Base-by-base conservation (phyloP, 257 asterid genomes). In the Solanum bukasovii region DNA sequence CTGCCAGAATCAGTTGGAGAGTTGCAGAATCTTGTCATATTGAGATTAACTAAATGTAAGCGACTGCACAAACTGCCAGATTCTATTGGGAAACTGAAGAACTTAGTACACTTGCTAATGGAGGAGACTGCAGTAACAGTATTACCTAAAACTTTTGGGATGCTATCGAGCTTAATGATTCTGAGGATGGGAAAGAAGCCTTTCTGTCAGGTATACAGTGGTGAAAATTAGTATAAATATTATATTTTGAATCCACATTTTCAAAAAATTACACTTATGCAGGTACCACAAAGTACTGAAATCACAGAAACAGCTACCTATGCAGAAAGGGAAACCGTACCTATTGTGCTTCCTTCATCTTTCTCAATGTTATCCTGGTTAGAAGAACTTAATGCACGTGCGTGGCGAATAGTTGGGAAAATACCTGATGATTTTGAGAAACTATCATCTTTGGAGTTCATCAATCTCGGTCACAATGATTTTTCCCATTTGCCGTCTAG, bases 351-450 rank as follows among this genome's bases (percentile, higher is more conserved):
- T 72, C 91, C 92, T 16, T 49, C 89, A 20, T 89, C 90, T 42
- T 90, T 90, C 87, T 89, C 90, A 10, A 13, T 65, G 18, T 77
- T 90, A 20, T 87, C 87, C 59, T 18, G 2, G 87, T 89, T 90
- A 88, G 87, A 84, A 87, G 87, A 87, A 56, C 85, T 90, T 9
- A 46, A 89, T 88, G 90, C 84, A 73, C 86, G 71, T 33, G 88
- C 90, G 21, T 90, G 91, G 85, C 72, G 87, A 56, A 89, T 89
- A 89, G 23, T 88, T 8, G 92, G 92, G 33, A 59, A 90, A 42
- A 78, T 90, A 40, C 61, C 91, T 21, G 91, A 90, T 79, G 90
- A 84, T 46, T 89, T 90, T 70, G 88, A 77, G 88, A 89, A 90
- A 78, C 73, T 89, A 27, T 75, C 89, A 9, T 77, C 78, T 21